Conservation (phyloP, 2,329 filamentous ascomycete species). For the Lachnellula suecica region DNA sequence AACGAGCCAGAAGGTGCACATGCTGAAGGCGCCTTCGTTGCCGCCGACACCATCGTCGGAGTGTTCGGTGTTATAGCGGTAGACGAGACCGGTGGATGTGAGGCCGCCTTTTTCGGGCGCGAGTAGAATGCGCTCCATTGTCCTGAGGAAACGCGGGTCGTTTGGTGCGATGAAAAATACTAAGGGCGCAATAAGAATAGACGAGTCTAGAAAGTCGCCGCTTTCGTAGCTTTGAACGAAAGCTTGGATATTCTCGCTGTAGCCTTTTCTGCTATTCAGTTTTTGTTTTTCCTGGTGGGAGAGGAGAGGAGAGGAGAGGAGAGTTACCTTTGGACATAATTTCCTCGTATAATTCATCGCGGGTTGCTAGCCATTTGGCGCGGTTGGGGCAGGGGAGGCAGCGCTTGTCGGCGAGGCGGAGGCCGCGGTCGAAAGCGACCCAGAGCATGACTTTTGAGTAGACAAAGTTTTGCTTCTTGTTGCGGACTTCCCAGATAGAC, state of each 20-base stretch:
- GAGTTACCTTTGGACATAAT: slow-evolving; percentile 72
- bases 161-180: slow-evolving; percentile 80
- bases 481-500: slow-evolving; percentile 82
- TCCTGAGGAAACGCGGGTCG: slow-evolving; percentile 72
- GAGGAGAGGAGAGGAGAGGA: background rate
- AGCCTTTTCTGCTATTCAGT: too few relatives aligned
- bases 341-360: slow-evolving; percentile 71
- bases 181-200: slow-evolving; percentile 72
- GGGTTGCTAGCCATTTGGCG: slow-evolving; percentile 61
- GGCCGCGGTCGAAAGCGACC: slow-evolving; percentile 75
- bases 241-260: slow-evolving; percentile 66
- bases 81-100: slow-evolving; percentile 73
- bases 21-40: slow-evolving; percentile 73
- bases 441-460: slow-evolving; percentile 85
- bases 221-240: slow-evolving; percentile 79
- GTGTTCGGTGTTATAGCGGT: slow-evolving; percentile 68
- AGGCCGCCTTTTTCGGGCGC: slow-evolving; percentile 73
- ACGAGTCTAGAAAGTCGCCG: slow-evolving; percentile 68
- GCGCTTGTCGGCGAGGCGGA: slow-evolving; percentile 73
- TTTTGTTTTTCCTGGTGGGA: slow-evolving; percentile 1
- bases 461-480: slow-evolving; percentile 72
- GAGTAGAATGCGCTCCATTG: slow-evolving; percentile 69
- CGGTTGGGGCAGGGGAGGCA: slow-evolving; percentile 74
- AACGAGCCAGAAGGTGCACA: slow-evolving; percentile 83
- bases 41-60: slow-evolving; percentile 76